Evolutionary conservation across 2,329 filamentous ascomycete genomes (phyloP).

Genomic region (Pseudogymnoascus verrucosus): DNA sequence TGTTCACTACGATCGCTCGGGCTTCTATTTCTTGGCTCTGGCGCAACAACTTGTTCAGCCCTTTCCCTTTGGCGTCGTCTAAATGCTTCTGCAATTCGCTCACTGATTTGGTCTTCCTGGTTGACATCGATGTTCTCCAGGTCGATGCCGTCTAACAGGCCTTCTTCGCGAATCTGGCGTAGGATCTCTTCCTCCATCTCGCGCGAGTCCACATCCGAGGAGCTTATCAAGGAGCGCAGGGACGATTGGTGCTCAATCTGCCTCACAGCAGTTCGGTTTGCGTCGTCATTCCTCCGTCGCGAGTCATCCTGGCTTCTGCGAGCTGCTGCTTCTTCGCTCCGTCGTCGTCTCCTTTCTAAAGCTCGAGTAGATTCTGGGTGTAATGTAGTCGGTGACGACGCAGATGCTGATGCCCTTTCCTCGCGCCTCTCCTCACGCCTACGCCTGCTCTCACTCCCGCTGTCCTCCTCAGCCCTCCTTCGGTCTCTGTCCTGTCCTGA

Average conservation of each 20-base stretch:
- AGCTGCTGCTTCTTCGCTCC: slow-evolving; percentile 19
- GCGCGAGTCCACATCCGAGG: slow-evolving; percentile 65
- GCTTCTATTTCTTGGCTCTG: slow-evolving; percentile 38
- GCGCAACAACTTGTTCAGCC: slow-evolving; percentile 31
- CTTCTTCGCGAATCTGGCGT: slow-evolving; percentile 80
- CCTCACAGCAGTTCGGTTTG: slow-evolving; percentile 30
- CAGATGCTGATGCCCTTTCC: slow-evolving; percentile 10
- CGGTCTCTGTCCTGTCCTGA: slow-evolving; percentile 13
- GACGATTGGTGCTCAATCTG: slow-evolving; percentile 86
- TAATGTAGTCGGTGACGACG: slow-evolving; percentile 15
- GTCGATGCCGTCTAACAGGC: slow-evolving; percentile 79
- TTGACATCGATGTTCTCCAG: slow-evolving; percentile 75
- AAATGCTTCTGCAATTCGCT: slow-evolving; percentile 84
- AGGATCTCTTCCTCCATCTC: slow-evolving; percentile 85
- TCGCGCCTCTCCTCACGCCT: slow-evolving; percentile 28
- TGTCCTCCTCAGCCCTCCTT: slow-evolving; percentile 8
- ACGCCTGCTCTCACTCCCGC: slow-evolving; percentile 16
- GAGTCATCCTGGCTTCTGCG: slow-evolving; percentile 22
- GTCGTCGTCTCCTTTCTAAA: slow-evolving; percentile 20
- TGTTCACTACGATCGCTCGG: slow-evolving; percentile 25
- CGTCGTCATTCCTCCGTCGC: slow-evolving; percentile 21
- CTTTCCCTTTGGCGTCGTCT: slow-evolving; percentile 63
- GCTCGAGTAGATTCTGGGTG: slow-evolving; percentile 25
- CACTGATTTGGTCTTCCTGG: slow-evolving; percentile 83
- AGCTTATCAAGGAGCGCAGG: slow-evolving; percentile 73